Evolutionary conservation across 2,329 filamentous ascomycete species (phyloP), one percentile per base, ranked within the genome.

Genomic region (Thyridium curvatum): DNA sequence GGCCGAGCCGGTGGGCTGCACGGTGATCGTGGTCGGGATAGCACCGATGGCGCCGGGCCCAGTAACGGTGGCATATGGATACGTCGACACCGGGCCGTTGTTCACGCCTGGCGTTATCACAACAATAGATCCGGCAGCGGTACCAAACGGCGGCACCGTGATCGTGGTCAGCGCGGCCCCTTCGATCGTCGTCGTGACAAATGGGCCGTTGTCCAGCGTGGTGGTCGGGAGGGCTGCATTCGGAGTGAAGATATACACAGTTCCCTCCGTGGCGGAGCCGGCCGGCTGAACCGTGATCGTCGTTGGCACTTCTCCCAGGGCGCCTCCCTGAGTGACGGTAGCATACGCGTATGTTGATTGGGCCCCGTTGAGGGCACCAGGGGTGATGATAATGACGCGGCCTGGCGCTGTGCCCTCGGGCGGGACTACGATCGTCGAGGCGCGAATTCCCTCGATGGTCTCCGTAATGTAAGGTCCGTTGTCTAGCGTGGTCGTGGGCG

Each of bases 401-500:
- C 21, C 21, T 6, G 21, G 21, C 21, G 21, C 21, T 6, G 21
- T 26, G 6, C 21, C 21, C 10, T 6, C 21, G 21, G 21, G 21
- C 21, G 6, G 21, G 6, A 26, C 21, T 6, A 26, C 10, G 6
- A 26, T 26, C 21, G 21, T 26, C 6, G 21, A 6, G 21, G 21
- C 21, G 6, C 10, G 21, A 26, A 33, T 35, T 10, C 42, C 42
- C 6, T 36, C 37, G 12, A 35, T 40, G 5, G 40, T 48, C 9
- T 46, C 38, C 18, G 49, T 50, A 0, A 44, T 46, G 35, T 41
- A 50, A 1, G 46, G 44, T 3, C 45, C 45, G 10, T 26, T 26
- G 47, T 44, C 31, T 46, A 49, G 3, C 31, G 14, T 4, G 21
- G 16, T 8, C 18, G 13, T 3, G 6, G 21, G 21, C 10, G 10